Conservation (phyloP, 2,329 filamentous ascomycete genomes). For the Colletotrichum trifolii region DNA sequence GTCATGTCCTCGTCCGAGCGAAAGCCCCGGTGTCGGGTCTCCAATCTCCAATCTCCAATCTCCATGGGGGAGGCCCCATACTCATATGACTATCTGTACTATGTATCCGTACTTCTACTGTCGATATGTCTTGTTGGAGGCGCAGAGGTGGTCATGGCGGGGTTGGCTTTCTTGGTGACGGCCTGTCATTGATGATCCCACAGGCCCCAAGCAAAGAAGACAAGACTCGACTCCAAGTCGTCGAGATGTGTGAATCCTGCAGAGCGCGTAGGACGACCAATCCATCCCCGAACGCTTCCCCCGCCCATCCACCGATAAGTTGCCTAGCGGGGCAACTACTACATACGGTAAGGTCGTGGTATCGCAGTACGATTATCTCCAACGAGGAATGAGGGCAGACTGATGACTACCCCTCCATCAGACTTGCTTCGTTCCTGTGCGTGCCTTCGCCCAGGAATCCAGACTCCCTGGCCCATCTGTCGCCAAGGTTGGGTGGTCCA, state of each 20-base stretch:
- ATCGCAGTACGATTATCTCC: no score
- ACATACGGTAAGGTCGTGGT: no score
- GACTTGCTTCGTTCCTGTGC: slow-evolving; percentile 15
- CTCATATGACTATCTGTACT: no score
- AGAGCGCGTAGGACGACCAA: background rate
- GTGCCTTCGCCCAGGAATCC: slow-evolving; percentile 12
- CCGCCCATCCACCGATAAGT: slow-evolving; percentile 30
- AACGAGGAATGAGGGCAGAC: no score
- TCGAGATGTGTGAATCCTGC: background rate
- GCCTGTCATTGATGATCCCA: no score
- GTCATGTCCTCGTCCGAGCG: background rate
- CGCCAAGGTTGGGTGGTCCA: slow-evolving; percentile 5
- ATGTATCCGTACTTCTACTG: background rate
- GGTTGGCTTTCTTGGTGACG: no score
- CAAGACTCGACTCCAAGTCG: no score
- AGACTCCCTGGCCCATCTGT: slow-evolving; percentile 1
- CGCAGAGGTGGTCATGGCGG: background rate
- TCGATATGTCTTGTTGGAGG: slow-evolving; percentile 1
- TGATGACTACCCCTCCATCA: slow-evolving; percentile 2
- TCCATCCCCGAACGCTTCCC: slow-evolving; percentile 13
- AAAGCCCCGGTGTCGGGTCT: background rate
- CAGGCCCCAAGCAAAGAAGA: no score
- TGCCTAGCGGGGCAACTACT: background rate
- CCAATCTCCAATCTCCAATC: background rate
- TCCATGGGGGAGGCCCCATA: background rate